Evolutionary conservation across 1,139 yeast species (phyloP), one percentile per base, ranked within the genome.

Genomic region (Kodamaea arcana): DNA sequence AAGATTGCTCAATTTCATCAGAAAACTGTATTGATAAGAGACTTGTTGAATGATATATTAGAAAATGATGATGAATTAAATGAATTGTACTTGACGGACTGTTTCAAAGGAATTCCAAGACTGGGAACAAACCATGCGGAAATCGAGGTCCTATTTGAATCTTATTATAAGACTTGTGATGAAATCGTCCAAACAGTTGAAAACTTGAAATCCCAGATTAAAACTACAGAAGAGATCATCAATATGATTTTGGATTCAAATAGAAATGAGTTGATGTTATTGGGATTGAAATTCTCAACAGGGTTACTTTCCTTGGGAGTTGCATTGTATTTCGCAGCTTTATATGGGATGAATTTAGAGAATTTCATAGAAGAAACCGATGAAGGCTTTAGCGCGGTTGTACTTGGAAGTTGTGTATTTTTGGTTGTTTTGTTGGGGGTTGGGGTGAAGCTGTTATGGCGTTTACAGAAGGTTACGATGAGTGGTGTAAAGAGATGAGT

Each of bases 131-230:
- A 68, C 39, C 75, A 69, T 39, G 62, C 62, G 18, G 75, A 69
- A 34, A 60, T 69, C 10, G 75, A 69, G 42, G 48, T 69, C 44
- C 54, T 69, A 15, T 46, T 69, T 11, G 75, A 69, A 40, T 62
- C 71, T 2, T 69, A 69, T 49, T 65, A 63, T 41, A 66, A 62
- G 12, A 64, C 71, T 4, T 54, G 62, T 27, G 72, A 68, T 45
- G 75, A 69, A 43, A 65, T 69, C 30, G 72, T 69, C 3, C 75
- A 69, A 46, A 68, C 71, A 3, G 66, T 62, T 8, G 65, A 64
- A 34, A 65, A 65, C 41, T 50, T 69, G 33, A 50, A 55, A 30
- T 55, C 68, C 2, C 74, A 69, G 45, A 67, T 70, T 25, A 65
- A 58, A 42, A 67, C 74, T 10, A 66, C 72, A 4, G 74, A 69